Percentiles rank a stretch among this genome's conserved stretches.
These are phyloP conservation scores for Lolium rigidum DNA, from an alignment of 176 grass and related monocot genomes.

Conservation along the genomic window DNA sequence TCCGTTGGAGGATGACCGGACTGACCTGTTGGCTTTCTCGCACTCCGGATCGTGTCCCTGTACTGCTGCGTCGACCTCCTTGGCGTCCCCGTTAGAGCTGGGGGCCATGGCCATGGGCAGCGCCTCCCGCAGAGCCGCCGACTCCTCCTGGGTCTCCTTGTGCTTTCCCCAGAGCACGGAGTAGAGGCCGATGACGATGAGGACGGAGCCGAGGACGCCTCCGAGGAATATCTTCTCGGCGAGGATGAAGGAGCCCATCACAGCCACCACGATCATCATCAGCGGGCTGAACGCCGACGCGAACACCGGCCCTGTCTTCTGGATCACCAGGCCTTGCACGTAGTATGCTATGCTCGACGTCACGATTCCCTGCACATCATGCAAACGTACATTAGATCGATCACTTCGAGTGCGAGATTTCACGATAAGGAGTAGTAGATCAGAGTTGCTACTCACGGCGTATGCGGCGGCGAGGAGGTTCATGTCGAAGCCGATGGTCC, in stretches of 20 bases:
- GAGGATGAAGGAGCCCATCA: slow-evolving; percentile 98
- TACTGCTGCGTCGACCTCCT: slow-evolving; percentile 30
- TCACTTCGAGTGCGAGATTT: background rate
- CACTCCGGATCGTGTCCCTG: slow-evolving; percentile 48
- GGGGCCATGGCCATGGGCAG: slow-evolving; percentile 57
- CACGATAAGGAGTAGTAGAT: background rate
- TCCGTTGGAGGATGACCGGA: slow-evolving; percentile 50
- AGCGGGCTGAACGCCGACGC: slow-evolving; percentile 98
- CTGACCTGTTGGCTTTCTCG: slow-evolving; percentile 50
- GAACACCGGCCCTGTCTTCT: slow-evolving; percentile 91
- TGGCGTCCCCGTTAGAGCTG: slow-evolving; percentile 14
- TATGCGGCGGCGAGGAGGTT: slow-evolving; percentile 99
- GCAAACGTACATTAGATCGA: background rate
- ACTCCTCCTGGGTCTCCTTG: slow-evolving; percentile 66
- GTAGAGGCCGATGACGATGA: slow-evolving; percentile 86
- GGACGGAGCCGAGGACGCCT: slow-evolving; percentile 75
- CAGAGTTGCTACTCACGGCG: slow-evolving; percentile 49
- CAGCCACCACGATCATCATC: slow-evolving; percentile 99
- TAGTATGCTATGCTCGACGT: slow-evolving; percentile 97
- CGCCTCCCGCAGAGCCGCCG: slow-evolving; percentile 34
- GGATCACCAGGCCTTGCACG: slow-evolving; percentile 95
- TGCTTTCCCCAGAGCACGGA: slow-evolving; percentile 92
- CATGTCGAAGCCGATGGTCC: slow-evolving; percentile 97
- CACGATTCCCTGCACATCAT: slow-evolving; percentile 77
- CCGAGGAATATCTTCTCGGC: slow-evolving; percentile 90